These are phyloP conservation scores for Cucurbita moschata DNA, from an alignment of 306 rosid species.

Conservation along the genomic window DNA sequence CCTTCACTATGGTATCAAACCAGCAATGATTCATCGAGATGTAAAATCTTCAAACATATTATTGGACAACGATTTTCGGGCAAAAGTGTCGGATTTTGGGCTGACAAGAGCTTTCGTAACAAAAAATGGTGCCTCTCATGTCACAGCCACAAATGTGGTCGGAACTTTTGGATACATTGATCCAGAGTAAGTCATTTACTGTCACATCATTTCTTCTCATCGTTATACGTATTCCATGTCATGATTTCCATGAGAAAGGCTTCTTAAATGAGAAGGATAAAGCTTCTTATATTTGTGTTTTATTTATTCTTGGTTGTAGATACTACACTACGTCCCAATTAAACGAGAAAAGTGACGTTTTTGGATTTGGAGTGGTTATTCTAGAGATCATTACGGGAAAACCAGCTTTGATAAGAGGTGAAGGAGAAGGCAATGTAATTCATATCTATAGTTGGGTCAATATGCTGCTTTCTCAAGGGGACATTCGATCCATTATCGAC, in stretches of 20 bases:
- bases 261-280: no score
- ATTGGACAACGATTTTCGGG: background rate
- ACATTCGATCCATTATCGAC: slow-evolving; percentile 2
- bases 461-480: background rate
- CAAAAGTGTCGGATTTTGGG: slow-evolving; percentile 8
- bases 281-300: background rate
- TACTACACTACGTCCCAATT: background rate
- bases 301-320: background rate
- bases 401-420: background rate
- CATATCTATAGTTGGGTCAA: background rate
- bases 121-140: slow-evolving; percentile 3
- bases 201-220: no score
- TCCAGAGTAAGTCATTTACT: slow-evolving; percentile 6
- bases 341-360: slow-evolving; percentile 8
- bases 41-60: slow-evolving; percentile 5
- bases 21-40: slow-evolving; percentile 6
- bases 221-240: no score
- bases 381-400: background rate
- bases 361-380: slow-evolving; percentile 1
- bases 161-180: slow-evolving; percentile 9
- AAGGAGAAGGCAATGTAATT: background rate
- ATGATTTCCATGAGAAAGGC: no score
- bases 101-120: background rate
- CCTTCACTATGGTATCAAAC: slow-evolving; percentile 4
- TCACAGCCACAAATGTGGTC: slow-evolving; percentile 3